Percentiles rank a stretch among this genome's conserved stretches.
phyloP scores from a whole-genome alignment of 225 moss, liverwort and hornwort species.

The Marchantia polymorpha region DNA sequence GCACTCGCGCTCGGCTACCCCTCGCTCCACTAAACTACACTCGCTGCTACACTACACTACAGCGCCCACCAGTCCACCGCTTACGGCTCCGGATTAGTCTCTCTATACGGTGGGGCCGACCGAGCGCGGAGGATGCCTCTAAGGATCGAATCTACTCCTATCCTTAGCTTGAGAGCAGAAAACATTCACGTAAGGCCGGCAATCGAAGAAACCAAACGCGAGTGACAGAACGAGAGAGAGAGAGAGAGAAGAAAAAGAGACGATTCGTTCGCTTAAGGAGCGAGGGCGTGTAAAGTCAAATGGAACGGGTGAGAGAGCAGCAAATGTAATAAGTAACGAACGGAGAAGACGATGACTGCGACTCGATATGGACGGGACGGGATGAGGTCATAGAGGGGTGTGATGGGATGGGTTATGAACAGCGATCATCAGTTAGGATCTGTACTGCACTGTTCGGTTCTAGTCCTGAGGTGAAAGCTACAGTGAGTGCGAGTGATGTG shows the following conservation, averaged over 20 bases:
- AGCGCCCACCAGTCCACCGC: background rate
- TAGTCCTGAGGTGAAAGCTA: background rate
- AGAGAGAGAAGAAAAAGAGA: too few species aligned
- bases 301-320: background rate
- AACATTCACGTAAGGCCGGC: background rate
- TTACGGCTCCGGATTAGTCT: background rate
- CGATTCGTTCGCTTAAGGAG: background rate
- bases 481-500: background rate
- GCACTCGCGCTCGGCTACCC: too few species aligned
- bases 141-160: background rate
- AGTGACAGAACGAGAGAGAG: too few species aligned
- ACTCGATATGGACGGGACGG: background rate
- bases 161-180: background rate
- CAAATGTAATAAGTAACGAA: background rate
- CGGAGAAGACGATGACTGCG: background rate
- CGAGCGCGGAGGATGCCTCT: background rate
- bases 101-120: background rate
- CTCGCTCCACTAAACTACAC: background rate
- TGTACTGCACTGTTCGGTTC: background rate
- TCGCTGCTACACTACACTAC: background rate
- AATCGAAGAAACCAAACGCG: background rate
- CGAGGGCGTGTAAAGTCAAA: background rate
- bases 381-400: background rate
- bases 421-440: conserved; percentile 6
- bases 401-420: background rate